A percentile compares a stretch with the other conserved stretches of the same genome.
Evolutionary conservation across 208 protist species (phyloP).

Genomic region (Trypanosoma congolense): DNA sequence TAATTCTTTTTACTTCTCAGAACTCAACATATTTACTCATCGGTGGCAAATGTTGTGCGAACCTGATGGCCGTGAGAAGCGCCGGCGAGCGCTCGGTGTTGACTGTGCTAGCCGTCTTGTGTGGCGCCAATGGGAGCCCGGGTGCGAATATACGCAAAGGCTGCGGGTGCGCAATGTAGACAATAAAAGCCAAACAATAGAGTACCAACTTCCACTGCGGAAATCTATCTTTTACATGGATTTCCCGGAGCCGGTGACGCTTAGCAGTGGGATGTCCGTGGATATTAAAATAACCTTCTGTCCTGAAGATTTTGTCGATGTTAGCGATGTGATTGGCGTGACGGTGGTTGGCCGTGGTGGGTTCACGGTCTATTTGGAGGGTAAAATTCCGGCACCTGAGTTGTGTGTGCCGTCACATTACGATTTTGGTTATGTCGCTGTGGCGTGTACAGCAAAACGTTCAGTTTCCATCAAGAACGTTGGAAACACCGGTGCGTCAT

Average conservation of each 20-base stretch:
- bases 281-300: constrained; percentile 75
- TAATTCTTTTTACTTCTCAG: no score
- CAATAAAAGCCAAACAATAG: constrained; percentile 58
- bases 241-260: constrained; percentile 80
- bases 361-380: constrained; percentile 77
- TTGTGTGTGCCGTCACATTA: constrained; percentile 51
- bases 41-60: constrained; percentile 6
- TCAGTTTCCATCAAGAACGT: constrained; percentile 72
- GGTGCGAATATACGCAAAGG: constrained; percentile 77
- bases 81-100: constrained; percentile 67
- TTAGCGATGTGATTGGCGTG: constrained; percentile 83
- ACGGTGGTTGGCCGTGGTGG: constrained; percentile 63
- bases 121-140: constrained; percentile 86
- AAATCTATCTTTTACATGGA: constrained; percentile 77
- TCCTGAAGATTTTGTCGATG: constrained; percentile 57
- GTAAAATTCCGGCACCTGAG: constrained; percentile 64
- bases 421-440: constrained; percentile 88
- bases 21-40: no score
- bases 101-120: constrained; percentile 76
- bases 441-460: constrained; percentile 41
- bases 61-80: constrained; percentile 37
- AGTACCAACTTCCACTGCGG: constrained; percentile 69
- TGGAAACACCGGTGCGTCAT: constrained; percentile 68
- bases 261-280: constrained; percentile 74
- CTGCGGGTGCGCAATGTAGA: constrained; percentile 88